Conservation (phyloP, 75 land plant genomes). For the Adiantum capillusveneris region DNA sequence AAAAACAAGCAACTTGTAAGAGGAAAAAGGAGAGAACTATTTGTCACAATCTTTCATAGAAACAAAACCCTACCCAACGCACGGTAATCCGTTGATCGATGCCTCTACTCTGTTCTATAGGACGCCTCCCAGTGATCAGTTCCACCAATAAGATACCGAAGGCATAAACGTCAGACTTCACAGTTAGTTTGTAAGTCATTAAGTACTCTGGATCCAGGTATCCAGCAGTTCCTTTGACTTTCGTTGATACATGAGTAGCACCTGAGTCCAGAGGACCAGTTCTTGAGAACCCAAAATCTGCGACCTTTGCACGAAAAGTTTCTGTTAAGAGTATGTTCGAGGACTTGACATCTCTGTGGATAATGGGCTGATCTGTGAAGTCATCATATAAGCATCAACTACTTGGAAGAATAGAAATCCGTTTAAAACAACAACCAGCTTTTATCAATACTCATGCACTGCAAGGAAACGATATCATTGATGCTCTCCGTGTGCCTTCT, state of each 20-base stretch:
- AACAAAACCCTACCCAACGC: conserved; percentile 70
- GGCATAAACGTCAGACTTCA: conserved; percentile 91
- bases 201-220: conserved; percentile 96
- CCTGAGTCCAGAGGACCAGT: conserved; percentile 58
- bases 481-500: no score
- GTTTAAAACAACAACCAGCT: no score
- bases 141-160: conserved; percentile 82
- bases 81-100: conserved; percentile 76
- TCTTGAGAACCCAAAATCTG: conserved; percentile 96
- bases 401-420: no score
- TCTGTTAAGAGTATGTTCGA: conserved; percentile 90
- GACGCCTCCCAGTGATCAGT: conserved; percentile 82
- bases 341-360: conserved; percentile 95
- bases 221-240: conserved; percentile 95
- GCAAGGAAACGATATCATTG: no score
- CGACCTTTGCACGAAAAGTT: conserved; percentile 73
- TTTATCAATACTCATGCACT: no score
- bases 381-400: no score
- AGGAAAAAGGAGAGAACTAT: no score
- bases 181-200: conserved; percentile 75
- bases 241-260: conserved; percentile 73
- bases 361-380: conserved; percentile 85
- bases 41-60: no score
- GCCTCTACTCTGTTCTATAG: conserved; percentile 55
- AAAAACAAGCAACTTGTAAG: background rate